phyloP scores from a whole-genome alignment of 805 yeast species.

The Starmerella stigmatis region DNA sequence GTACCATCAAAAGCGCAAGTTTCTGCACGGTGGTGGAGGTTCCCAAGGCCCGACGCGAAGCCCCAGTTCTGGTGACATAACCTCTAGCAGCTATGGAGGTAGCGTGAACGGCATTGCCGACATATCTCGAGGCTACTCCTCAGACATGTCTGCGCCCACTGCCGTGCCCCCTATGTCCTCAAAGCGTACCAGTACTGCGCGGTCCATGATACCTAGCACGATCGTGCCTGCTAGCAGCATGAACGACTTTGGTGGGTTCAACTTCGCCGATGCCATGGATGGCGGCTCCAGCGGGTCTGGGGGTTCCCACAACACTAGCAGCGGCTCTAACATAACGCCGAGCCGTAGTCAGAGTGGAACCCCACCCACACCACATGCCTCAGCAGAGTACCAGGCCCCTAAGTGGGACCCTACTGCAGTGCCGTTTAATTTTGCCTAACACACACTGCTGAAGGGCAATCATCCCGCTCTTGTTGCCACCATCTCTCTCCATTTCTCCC shows the following conservation, averaged over 20 bases:
- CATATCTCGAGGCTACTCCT: neutral
- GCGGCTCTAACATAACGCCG: conserved; percentile 16
- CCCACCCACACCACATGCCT: conserved; percentile 22
- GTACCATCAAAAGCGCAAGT: conserved; percentile 17
- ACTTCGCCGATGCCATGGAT: conserved; percentile 11
- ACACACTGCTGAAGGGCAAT: too few relatives aligned
- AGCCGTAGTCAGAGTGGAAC: conserved; percentile 17
- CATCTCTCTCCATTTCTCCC: too few relatives aligned
- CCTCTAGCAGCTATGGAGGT: neutral
- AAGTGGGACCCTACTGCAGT: conserved; percentile 3
- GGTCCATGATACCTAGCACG: conserved; percentile 2
- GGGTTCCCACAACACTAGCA: conserved; percentile 20
- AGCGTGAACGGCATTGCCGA: conserved; percentile 3
- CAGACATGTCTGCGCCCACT: neutral
- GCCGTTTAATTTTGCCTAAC: conserved; percentile 11
- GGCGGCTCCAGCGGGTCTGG: conserved; percentile 16
- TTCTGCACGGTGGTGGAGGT: conserved; percentile 16
- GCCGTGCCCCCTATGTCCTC: neutral
- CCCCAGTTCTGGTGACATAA: neutral
- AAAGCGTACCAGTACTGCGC: neutral
- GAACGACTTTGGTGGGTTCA: conserved; percentile 14
- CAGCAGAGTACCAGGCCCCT: conserved; percentile 11
- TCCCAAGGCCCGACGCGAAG: too few relatives aligned
- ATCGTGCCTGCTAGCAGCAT: neutral
- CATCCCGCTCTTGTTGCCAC: too few relatives aligned